Conservation (phyloP, 2,329 filamentous ascomycete species). For the Nannizzia gypsea region DNA sequence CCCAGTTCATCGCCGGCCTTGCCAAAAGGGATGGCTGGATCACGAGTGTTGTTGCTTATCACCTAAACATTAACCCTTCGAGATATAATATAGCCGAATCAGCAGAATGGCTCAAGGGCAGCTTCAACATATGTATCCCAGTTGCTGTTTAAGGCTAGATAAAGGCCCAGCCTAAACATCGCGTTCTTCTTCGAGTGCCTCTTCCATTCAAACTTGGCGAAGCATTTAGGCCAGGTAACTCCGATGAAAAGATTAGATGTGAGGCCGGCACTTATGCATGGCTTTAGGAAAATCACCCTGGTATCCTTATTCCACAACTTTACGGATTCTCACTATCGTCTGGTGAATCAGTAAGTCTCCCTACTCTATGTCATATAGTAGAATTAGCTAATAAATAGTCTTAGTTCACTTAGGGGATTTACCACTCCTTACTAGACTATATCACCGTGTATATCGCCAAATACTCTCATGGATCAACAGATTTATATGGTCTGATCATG, state of each 20-base stretch:
- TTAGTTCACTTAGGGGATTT: slow-evolving; percentile 1
- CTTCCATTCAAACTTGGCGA: slow-evolving; percentile 8
- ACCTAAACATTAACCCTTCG: slow-evolving; percentile 8
- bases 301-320: slow-evolving; percentile 12
- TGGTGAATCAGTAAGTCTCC: slow-evolving; percentile 1
- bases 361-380: neutral
- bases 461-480: neutral
- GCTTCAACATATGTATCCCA: slow-evolving; percentile 28
- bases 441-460: neutral
- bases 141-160: neutral
- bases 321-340: slow-evolving; percentile 13
- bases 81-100: slow-evolving; percentile 9
- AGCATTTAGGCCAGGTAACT: slow-evolving; percentile 4
- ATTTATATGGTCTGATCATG: neutral
- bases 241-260: slow-evolving; percentile 7
- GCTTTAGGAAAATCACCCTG: slow-evolving; percentile 7
- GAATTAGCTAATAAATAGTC: slow-evolving; percentile 24
- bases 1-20: slow-evolving; percentile 6
- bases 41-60: slow-evolving; percentile 9
- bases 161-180: neutral
- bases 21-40: slow-evolving; percentile 5
- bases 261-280: slow-evolving; percentile 5
- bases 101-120: slow-evolving; percentile 20
- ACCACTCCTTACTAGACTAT: neutral
- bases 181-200: neutral